Conservation (phyloP, 1,139 yeast species). For the Nakaseomyces glabratus region DNA sequence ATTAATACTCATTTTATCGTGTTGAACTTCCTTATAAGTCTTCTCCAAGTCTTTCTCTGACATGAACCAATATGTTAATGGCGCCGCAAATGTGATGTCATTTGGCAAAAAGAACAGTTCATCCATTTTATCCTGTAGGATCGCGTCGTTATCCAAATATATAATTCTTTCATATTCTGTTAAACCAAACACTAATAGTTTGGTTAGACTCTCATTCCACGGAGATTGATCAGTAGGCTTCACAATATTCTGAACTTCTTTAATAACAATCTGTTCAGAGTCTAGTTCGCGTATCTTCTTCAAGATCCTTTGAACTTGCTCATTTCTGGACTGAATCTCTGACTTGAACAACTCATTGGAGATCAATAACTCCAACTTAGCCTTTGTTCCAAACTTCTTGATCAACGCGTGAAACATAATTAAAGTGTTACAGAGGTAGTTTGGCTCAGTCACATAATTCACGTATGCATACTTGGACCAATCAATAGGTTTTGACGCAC, state of each 20-base stretch:
- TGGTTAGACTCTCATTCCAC: slow-evolving; percentile 50
- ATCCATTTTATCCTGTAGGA: slow-evolving; percentile 33
- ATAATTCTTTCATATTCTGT: slow-evolving; percentile 41
- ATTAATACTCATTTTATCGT: slow-evolving; percentile 19
- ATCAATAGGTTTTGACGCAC: slow-evolving; percentile 20
- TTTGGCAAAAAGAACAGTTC: slow-evolving; percentile 41
- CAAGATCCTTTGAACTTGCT: slow-evolving; percentile 10
- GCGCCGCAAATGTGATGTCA: slow-evolving; percentile 29
- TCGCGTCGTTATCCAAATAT: slow-evolving; percentile 38
- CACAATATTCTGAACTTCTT: slow-evolving; percentile 22
- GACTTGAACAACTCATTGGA: slow-evolving; percentile 21
- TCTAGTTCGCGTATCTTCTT: slow-evolving; percentile 16
- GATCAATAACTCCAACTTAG: slow-evolving; percentile 35
- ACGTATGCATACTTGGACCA: slow-evolving; percentile 39
- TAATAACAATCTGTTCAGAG: slow-evolving; percentile 25
- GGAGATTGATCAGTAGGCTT: slow-evolving; percentile 26
- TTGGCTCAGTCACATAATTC: slow-evolving; percentile 38
- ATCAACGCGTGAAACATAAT: slow-evolving; percentile 35
- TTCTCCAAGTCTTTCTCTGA: slow-evolving; percentile 18
- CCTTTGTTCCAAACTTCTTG: slow-evolving; percentile 31
- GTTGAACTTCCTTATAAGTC: slow-evolving; percentile 18
- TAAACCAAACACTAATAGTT: slow-evolving; percentile 44
- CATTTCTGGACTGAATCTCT: slow-evolving; percentile 9
- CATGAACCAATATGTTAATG: slow-evolving; percentile 27
- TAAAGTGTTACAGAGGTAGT: slow-evolving; percentile 38